Percentiles rank a stretch among this genome's conserved stretches.
Conservation (phyloP, 345 rosid genomes). For the Erodium maritimum region DNA sequence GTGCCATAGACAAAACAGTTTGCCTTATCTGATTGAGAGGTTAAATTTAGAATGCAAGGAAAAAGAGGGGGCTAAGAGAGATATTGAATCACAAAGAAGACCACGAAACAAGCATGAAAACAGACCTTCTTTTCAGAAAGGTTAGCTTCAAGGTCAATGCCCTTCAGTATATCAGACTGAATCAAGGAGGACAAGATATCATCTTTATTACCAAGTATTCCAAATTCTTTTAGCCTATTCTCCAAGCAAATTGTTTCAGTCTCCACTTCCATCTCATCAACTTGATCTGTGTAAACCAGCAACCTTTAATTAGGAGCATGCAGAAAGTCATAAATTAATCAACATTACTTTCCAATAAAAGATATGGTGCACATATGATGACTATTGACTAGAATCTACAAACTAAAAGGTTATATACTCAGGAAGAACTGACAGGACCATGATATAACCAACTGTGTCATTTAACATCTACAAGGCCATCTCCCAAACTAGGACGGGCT, state of each 20-base stretch:
- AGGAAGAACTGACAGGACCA: too few species aligned
- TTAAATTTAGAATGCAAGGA: slow-evolving; percentile 4
- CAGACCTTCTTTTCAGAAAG: slow-evolving; percentile 62
- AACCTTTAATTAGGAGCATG: not conserved
- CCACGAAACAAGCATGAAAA: not conserved
- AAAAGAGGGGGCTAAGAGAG: not conserved
- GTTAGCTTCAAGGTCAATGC: slow-evolving; percentile 48
- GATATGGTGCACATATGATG: too few species aligned
- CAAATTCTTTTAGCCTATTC: slow-evolving; percentile 46
- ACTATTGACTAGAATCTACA: too few species aligned
- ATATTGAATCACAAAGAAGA: slow-evolving; percentile 3
- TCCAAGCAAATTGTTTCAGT: slow-evolving; percentile 45
- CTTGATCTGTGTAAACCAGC: slow-evolving; percentile 21
- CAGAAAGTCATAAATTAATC: slow-evolving; percentile 1
- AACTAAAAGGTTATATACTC: too few species aligned
- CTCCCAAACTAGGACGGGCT: too few species aligned
- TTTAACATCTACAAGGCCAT: too few species aligned
- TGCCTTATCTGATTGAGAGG: slow-evolving; percentile 48
- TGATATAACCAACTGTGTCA: too few species aligned
- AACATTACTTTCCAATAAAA: not conserved
- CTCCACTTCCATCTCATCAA: slow-evolving; percentile 18
- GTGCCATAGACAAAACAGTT: slow-evolving; percentile 50
- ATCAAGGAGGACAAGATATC: slow-evolving; percentile 17
- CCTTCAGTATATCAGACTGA: slow-evolving; percentile 26
- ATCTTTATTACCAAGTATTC: slow-evolving; percentile 36